A percentile compares a stretch with the other conserved stretches of the same genome.
phyloP scores from a whole-genome alignment of 1,284 basidiomycete genomes.

The Leccinum subspadiceum region DNA sequence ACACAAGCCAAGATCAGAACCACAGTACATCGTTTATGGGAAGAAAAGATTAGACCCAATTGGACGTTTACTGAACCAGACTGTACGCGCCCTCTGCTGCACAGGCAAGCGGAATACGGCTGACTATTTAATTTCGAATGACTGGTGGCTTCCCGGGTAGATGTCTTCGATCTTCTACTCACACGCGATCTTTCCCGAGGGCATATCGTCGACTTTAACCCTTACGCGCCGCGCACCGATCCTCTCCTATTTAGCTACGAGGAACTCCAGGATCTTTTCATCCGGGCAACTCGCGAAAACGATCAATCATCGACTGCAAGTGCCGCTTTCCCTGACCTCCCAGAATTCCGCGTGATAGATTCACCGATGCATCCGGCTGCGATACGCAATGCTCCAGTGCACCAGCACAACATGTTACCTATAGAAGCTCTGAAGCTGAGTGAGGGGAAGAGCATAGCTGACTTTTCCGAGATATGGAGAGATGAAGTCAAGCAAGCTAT shows the following conservation, averaged over 20 bases:
- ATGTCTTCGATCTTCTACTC: conserved; percentile 85
- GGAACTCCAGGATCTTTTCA: conserved; percentile 57
- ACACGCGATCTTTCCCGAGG: conserved; percentile 74
- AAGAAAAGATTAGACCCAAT: conserved; percentile 55
- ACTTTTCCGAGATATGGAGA: conserved; percentile 72
- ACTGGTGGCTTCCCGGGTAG: conserved; percentile 40
- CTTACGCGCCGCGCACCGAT: conserved; percentile 84
- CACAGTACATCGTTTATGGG: conserved; percentile 66
- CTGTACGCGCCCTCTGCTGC: conserved; percentile 51
- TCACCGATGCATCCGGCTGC: conserved; percentile 68
- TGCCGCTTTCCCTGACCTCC: conserved; percentile 28
- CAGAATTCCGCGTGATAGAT: conserved; percentile 70
- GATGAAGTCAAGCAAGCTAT: conserved; percentile 52
- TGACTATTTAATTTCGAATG: not conserved
- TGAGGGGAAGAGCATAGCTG: conserved; percentile 64
- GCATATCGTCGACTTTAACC: conserved; percentile 89
- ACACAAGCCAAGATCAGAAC: conserved; percentile 56
- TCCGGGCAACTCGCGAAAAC: conserved; percentile 3
- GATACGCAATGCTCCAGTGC: conserved; percentile 63
- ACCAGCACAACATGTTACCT: conserved; percentile 92
- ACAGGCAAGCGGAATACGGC: not conserved
- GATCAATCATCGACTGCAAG: not conserved
- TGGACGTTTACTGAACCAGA: conserved; percentile 57
- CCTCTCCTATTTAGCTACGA: conserved; percentile 83
- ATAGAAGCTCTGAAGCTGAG: conserved; percentile 82